Evolutionary conservation across 2,329 filamentous ascomycete species (phyloP), one percentile per base, ranked within the genome.

Genomic region (Diaporthe citriasiana): DNA sequence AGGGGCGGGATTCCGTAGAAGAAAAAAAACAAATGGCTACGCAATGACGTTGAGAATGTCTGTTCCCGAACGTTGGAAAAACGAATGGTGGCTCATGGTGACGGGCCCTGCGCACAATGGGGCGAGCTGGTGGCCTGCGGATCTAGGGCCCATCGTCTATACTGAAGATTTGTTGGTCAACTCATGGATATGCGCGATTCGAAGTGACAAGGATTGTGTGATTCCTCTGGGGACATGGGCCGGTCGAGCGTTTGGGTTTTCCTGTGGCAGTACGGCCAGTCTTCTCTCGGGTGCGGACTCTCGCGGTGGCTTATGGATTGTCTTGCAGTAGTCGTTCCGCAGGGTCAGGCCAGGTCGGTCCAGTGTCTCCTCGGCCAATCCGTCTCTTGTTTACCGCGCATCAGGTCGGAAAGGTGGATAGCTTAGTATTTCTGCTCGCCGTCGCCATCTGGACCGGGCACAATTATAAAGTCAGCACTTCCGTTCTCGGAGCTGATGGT

Each of bases 401-500:
- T 71, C 66, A 45, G 51, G 40, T 70, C 30, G 33, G 1, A 53
- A n/a, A 71, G 47, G 35, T 22, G 35, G 51, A 13, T 19, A 53
- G 45, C n/a, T 63, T 59, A 57, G 35, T 53, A 63, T n/a, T 71
- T 60, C 78, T 63, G 55, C 55, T 85, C 83, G 78, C 82, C 78
- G 75, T 83, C 84, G 78, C 84, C 84, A 81, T 86, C 84, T 86
- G 77, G 73, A 56, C 82, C 79, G 78, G 81, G 77, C 77, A 84
- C 80, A 79, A 84, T 78, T 59, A 83, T 82, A 82, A 82, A 81
- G 84, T 85, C 82, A 85, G 84, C 80, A 83, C 78, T 82, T 79
- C 79, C 79, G 77, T 79, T 81, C 77, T 81, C 80, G 79, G 80
- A 76, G 76, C 77, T 77, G 78, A 76, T 77, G 50, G 72, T 76